These are phyloP conservation scores for Bipolaris bicolor DNA, from an alignment of 2,329 filamentous ascomycete species.

Conservation along the genomic window DNA sequence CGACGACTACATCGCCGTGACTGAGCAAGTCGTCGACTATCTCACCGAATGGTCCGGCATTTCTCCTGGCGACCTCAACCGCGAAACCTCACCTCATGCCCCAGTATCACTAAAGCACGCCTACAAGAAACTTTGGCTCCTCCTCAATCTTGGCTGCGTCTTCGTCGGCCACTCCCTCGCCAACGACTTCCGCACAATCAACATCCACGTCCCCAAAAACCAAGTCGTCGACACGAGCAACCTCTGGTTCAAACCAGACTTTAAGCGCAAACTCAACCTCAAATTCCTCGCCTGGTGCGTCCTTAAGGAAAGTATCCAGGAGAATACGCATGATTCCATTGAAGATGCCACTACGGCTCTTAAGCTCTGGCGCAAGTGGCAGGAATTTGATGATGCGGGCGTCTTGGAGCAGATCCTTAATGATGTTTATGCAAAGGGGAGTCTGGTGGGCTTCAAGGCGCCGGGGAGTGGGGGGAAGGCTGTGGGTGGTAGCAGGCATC, in stretches of 20 bases:
- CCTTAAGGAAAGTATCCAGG: slow-evolving; percentile 91
- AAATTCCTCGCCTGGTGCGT: slow-evolving; percentile 88
- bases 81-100: slow-evolving; percentile 76
- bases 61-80: slow-evolving; percentile 81
- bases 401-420: slow-evolving; percentile 82
- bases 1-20: slow-evolving; percentile 94
- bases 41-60: slow-evolving; percentile 95
- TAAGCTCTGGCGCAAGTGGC: slow-evolving; percentile 85
- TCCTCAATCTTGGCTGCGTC: slow-evolving; percentile 90
- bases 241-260: slow-evolving; percentile 81
- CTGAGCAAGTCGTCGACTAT: slow-evolving; percentile 92
- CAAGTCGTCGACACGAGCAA: slow-evolving; percentile 96
- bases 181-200: slow-evolving; percentile 97
- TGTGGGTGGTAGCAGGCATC: slow-evolving; percentile 2
- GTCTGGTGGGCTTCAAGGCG: slow-evolving; percentile 56
- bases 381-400: slow-evolving; percentile 86
- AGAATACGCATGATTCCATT: slow-evolving; percentile 90
- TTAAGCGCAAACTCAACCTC: slow-evolving; percentile 85
- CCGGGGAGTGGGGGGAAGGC: slow-evolving; percentile 34
- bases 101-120: slow-evolving; percentile 86
- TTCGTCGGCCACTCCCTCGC: slow-evolving; percentile 94
- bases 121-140: slow-evolving; percentile 97
- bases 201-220: slow-evolving; percentile 88
- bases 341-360: slow-evolving; percentile 93
- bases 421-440: slow-evolving; percentile 76